Conservation (phyloP, 2,329 filamentous ascomycete genomes). For the Aspergillus sergii region DNA sequence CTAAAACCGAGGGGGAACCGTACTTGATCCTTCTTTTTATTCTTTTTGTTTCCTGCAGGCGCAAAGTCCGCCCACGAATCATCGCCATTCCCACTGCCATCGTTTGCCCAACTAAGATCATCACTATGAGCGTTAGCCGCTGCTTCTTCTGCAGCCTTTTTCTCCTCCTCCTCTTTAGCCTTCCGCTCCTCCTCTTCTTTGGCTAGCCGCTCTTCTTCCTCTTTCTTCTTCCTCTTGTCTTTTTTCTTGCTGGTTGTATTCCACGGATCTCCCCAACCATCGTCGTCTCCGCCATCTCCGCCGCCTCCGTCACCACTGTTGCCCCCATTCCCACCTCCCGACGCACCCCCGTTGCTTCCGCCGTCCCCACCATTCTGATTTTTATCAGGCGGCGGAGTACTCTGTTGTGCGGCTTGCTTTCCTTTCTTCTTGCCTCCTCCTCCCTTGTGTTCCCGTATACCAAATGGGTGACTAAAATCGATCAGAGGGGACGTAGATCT, state of each 20-base stretch:
- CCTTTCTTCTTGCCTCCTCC: constrained; percentile 23
- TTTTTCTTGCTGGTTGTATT: constrained; percentile 37
- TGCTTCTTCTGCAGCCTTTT: constrained; percentile 30
- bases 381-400: constrained; percentile 14
- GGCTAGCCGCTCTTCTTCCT: constrained; percentile 29
- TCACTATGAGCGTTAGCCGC: constrained; percentile 31
- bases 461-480: constrained; percentile 27
- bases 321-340: constrained; percentile 36
- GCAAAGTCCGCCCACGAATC: constrained; percentile 57
- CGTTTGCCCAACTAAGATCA: constrained; percentile 50
- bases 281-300: constrained; percentile 35
- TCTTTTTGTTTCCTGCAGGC: constrained; percentile 56
- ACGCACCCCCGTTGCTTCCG: constrained; percentile 26
- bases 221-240: constrained; percentile 38
- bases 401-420: constrained; percentile 17
- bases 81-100: constrained; percentile 46
- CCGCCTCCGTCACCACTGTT: constrained; percentile 40
- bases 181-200: constrained; percentile 30
- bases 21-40: constrained; percentile 61
- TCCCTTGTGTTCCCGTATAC: constrained; percentile 36
- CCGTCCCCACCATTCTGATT: constrained; percentile 24
- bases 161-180: constrained; percentile 31
- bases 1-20: constrained; percentile 9
- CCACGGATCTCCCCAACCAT: constrained; percentile 45
- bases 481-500: constrained; percentile 18